These are phyloP conservation scores for Melanogaster broomeanus DNA, from an alignment of 768 basidiomycete species.

Conservation along the genomic window DNA sequence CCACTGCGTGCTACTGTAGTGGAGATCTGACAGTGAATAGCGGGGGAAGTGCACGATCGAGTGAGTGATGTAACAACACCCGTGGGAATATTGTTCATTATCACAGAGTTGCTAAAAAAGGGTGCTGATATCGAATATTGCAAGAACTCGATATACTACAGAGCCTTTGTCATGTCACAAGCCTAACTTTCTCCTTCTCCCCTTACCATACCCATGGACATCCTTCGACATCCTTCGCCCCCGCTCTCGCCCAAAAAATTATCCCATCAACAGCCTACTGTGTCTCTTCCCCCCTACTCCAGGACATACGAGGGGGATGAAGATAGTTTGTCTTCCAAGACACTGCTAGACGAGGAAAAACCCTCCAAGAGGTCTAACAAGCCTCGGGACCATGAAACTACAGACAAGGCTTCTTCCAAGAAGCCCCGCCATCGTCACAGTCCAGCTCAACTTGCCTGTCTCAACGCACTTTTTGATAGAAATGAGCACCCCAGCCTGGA, in stretches of 20 bases:
- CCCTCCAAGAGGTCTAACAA: constrained; percentile 21
- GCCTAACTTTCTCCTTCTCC: constrained; percentile 35
- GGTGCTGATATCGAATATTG: constrained; percentile 41
- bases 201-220: constrained; percentile 28
- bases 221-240: constrained; percentile 13
- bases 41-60: constrained; percentile 4
- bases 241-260: constrained; percentile 11
- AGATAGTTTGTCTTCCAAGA: constrained; percentile 12
- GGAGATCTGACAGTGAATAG: background rate
- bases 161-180: constrained; percentile 40
- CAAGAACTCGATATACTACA: constrained; percentile 40
- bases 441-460: constrained; percentile 67
- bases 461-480: constrained; percentile 78
- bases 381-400: constrained; percentile 21
- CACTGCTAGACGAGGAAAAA: constrained; percentile 26
- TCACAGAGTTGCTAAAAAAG: constrained; percentile 35
- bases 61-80: constrained; percentile 14
- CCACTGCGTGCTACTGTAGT: too few species aligned
- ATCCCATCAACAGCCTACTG: constrained; percentile 7
- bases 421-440: constrained; percentile 81
- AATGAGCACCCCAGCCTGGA: constrained; percentile 75
- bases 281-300: constrained; percentile 9
- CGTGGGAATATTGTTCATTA: constrained; percentile 33
- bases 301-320: constrained; percentile 21
- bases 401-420: constrained; percentile 42